Evolutionary conservation across 352 stramenopile genomes (phyloP).

Genomic region (Phytophthora fragariaefolia): DNA sequence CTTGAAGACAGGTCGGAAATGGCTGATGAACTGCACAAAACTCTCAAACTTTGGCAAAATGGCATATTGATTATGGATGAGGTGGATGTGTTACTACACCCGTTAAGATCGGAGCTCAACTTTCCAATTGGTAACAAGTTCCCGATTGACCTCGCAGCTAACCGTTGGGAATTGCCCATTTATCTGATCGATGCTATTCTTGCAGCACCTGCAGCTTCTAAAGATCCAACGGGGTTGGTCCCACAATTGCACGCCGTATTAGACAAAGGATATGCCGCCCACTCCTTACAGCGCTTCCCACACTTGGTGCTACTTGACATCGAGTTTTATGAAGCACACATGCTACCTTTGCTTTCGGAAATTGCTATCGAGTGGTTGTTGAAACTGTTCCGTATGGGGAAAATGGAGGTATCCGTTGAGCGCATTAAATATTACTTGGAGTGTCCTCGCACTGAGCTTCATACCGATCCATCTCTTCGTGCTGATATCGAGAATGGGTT

Average conservation of each 20-base stretch:
- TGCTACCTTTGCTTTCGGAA: constrained; percentile 95
- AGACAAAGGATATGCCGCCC: constrained; percentile 90
- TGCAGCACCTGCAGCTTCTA: constrained; percentile 21
- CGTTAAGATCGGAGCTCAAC: constrained; percentile 91
- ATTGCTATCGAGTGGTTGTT: constrained; percentile 85
- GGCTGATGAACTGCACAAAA: constrained; percentile 91
- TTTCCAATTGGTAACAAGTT: constrained; percentile 94
- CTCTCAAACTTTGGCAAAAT: constrained; percentile 92
- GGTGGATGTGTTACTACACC: constrained; percentile 93
- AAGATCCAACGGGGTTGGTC: constrained; percentile 32
- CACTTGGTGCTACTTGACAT: constrained; percentile 98
- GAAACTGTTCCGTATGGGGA: constrained; percentile 92
- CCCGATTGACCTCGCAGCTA: constrained; percentile 88
- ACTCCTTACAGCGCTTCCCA: constrained; percentile 96
- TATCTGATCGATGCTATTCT: constrained; percentile 96
- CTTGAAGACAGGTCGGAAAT: constrained; percentile 87
- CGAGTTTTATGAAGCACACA: constrained; percentile 94
- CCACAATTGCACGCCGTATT: constrained; percentile 90
- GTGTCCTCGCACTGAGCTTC: constrained; percentile 59
- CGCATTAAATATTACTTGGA: constrained; percentile 76
- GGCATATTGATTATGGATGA: constrained; percentile 95
- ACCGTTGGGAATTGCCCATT: constrained; percentile 93
- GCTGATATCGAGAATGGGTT: constrained; percentile 78
- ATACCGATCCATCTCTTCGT: constrained; percentile 80
- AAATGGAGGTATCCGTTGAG: constrained; percentile 91